Percentiles rank a stretch among this genome's conserved stretches.
These are phyloP conservation scores for Populus tremula DNA, from an alignment of 345 rosid genomes.

Conservation along the genomic window DNA sequence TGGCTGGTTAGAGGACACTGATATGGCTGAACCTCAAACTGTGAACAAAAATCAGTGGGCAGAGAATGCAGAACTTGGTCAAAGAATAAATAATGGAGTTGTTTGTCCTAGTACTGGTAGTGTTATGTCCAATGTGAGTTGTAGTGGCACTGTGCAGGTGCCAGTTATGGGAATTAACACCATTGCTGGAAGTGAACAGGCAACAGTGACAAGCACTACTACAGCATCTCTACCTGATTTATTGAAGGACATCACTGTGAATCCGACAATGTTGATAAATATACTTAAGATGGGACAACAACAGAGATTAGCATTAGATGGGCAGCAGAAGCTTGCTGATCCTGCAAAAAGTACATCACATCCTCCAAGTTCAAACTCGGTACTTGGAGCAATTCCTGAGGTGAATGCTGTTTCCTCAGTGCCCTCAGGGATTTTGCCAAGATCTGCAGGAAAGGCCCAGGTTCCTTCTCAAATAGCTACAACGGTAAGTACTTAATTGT, in stretches of 20 bases:
- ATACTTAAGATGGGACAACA: slow-evolving; percentile 72
- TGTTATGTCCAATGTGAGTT: slow-evolving; percentile 30
- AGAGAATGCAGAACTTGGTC: slow-evolving; percentile 35
- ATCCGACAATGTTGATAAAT: slow-evolving; percentile 69
- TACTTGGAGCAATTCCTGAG: slow-evolving; percentile 37
- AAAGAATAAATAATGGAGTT: slow-evolving; percentile 41
- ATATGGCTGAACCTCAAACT: slow-evolving; percentile 34
- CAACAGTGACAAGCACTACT: slow-evolving; percentile 2
- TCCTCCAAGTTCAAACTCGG: slow-evolving; percentile 43
- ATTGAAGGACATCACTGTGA: slow-evolving; percentile 64
- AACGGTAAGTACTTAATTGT: slow-evolving; percentile 43
- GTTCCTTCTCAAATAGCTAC: slow-evolving; percentile 38
- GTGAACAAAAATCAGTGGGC: slow-evolving; percentile 24
- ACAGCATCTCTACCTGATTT: slow-evolving; percentile 44
- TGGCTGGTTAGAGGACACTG: slow-evolving; percentile 73
- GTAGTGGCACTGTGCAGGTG: slow-evolving; percentile 36
- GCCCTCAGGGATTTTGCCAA: slow-evolving; percentile 41
- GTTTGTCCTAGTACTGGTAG: slow-evolving; percentile 29
- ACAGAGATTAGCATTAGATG: slow-evolving; percentile 51
- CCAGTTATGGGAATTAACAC: slow-evolving; percentile 31
- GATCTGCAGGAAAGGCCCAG: slow-evolving; percentile 42
- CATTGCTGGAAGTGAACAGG: slow-evolving; percentile 12
- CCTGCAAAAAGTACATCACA: slow-evolving; percentile 34
- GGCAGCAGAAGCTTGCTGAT: slow-evolving; percentile 37
- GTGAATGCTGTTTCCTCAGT: slow-evolving; percentile 33